These are phyloP conservation scores for Botryotinia calthae DNA, from an alignment of 2,329 filamentous ascomycete species.

Conservation along the genomic window DNA sequence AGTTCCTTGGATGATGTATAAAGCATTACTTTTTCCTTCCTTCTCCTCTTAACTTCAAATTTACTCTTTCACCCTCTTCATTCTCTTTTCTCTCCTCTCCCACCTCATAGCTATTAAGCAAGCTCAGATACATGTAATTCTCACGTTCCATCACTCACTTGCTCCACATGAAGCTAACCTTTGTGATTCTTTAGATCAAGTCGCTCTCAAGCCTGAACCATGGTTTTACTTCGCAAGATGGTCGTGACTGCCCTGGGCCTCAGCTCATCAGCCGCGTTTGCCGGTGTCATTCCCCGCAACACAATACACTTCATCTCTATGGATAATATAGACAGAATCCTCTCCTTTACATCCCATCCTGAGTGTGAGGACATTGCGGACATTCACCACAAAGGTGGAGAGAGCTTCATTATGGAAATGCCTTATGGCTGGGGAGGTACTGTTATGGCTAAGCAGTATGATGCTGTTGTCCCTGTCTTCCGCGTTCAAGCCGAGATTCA, in stretches of 20 bases:
- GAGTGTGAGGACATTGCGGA: background rate
- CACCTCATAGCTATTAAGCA: background rate
- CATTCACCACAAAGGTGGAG: background rate
- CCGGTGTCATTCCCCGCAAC: background rate
- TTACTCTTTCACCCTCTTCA: too few species aligned
- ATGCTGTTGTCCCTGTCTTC: background rate
- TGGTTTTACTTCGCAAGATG: accelerated
- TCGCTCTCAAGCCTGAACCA: background rate
- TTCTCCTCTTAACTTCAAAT: too few species aligned
- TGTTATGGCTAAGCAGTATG: background rate
- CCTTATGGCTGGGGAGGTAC: background rate
- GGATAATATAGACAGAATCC: background rate
- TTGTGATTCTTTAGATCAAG: background rate
- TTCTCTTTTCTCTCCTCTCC: too few species aligned
- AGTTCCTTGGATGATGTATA: background rate
- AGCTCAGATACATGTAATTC: background rate
- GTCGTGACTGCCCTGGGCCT: accelerated
- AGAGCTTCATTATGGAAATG: background rate
- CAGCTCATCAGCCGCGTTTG: background rate
- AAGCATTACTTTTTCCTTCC: background rate
- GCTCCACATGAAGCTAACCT: background rate
- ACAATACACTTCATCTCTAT: background rate
- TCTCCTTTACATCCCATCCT: background rate
- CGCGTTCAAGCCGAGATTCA: constrained; percentile 2
- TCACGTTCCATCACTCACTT: background rate